Conservation (phyloP, 106 monocot species). For the Xerophyta viscosa region DNA sequence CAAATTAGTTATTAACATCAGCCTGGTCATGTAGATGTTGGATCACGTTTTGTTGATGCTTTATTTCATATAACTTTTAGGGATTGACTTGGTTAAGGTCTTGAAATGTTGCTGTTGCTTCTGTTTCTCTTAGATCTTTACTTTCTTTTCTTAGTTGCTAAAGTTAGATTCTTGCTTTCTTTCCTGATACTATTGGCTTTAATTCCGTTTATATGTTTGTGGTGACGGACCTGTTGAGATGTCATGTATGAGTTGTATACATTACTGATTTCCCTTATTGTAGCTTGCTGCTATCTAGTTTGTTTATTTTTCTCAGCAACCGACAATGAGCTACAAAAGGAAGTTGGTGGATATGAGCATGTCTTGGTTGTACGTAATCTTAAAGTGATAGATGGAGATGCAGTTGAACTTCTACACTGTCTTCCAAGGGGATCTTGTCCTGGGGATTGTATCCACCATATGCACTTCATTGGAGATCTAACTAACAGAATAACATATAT, state of each 20-base stretch:
- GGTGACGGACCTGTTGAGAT: too few species aligned
- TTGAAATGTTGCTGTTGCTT: too few species aligned
- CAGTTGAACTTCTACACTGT: constrained; percentile 37
- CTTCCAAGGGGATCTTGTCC: constrained; percentile 59
- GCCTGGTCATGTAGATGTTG: too few species aligned
- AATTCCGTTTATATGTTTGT: background rate
- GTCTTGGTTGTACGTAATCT: constrained; percentile 47
- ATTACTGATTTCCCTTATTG: background rate
- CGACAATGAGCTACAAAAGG: constrained; percentile 73
- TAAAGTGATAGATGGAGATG: constrained; percentile 58
- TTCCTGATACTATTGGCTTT: background rate
- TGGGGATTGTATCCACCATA: constrained; percentile 99
- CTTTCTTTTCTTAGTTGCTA: too few species aligned
- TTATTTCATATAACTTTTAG: too few species aligned
- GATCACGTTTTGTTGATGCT: too few species aligned
- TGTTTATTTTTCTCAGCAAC: constrained; percentile 40
- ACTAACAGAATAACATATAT: too few species aligned
- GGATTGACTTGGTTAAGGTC: too few species aligned
- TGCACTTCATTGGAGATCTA: too few species aligned
- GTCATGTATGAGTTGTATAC: too few species aligned
- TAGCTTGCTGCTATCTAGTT: background rate
- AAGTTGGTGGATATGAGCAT: constrained; percentile 92
- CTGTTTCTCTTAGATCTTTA: too few species aligned
- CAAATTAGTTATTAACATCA: too few species aligned
- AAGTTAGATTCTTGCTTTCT: background rate